A percentile compares a stretch with the other conserved stretches of the same genome.
Conservation (phyloP, 2,329 filamentous ascomycete species). For the Leptographium radiaticola region DNA sequence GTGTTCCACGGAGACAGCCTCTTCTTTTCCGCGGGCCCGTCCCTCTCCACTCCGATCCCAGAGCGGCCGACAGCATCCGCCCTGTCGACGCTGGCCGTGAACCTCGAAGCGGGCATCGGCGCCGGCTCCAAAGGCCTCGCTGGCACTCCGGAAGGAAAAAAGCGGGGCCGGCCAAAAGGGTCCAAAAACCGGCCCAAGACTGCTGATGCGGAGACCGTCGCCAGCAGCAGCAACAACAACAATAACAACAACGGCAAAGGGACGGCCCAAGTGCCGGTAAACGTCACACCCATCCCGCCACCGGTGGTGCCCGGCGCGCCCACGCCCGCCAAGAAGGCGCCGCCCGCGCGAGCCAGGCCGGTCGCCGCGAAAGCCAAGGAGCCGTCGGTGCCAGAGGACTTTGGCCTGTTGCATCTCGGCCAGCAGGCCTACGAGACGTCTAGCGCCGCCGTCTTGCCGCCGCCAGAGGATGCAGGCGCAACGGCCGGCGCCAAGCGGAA, state of each 20-base stretch:
- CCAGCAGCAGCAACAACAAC: not conserved
- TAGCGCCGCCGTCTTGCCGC: not conserved
- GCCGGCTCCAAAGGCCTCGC: not conserved
- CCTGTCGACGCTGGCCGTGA: not conserved
- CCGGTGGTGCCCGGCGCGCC: constrained; percentile 12
- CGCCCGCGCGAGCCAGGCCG: constrained; percentile 11
- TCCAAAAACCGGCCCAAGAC: constrained; percentile 31
- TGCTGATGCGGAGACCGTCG: not conserved
- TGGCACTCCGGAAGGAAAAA: constrained; percentile 17
- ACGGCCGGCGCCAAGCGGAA: constrained; percentile 18
- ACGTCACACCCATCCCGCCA: constrained; percentile 10
- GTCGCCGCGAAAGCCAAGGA: constrained; percentile 8
- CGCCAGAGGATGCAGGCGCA: not conserved
- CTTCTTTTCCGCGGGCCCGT: constrained; percentile 1
- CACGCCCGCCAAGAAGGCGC: constrained; percentile 12
- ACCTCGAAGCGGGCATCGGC: not conserved
- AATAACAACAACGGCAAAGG: too few relatives aligned
- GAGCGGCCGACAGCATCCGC: not conserved
- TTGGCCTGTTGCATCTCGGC: not conserved
- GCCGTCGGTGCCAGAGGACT: not conserved
- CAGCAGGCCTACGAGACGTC: not conserved
- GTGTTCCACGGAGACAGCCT: constrained; percentile 13
- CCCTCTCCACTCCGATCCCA: not conserved
- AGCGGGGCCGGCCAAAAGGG: constrained; percentile 36
- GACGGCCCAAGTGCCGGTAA: not conserved